A percentile compares a stretch with the other conserved stretches of the same genome.
phyloP scores from a whole-genome alignment of 1,139 yeast genomes.

The Pichia sp. region DNA sequence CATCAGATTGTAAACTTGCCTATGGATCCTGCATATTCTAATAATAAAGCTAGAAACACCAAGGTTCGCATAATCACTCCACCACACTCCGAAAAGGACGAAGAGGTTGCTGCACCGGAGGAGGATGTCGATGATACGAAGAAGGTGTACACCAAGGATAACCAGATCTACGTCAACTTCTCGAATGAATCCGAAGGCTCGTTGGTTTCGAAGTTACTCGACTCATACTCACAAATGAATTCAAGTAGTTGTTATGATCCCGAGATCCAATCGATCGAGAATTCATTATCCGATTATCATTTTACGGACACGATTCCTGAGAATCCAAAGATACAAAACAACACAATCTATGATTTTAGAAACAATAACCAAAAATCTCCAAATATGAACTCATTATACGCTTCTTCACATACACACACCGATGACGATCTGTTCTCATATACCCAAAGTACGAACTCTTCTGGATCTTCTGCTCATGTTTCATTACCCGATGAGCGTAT shows the following conservation, averaged over 20 bases:
- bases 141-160: constrained; percentile 1
- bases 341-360: not conserved
- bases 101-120: no score
- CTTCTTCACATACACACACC: constrained; percentile 1
- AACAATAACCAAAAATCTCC: not conserved
- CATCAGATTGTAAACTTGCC: no score
- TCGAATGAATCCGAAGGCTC: constrained; percentile 10
- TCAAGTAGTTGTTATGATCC: not conserved
- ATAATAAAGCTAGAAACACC: no score
- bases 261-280: not conserved
- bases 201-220: constrained; percentile 7
- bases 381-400: constrained; percentile 1
- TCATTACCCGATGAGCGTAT: not conserved
- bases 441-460: constrained; percentile 2
- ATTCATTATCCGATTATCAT: no score
- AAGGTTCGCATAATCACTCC: no score
- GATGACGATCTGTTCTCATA: constrained; percentile 13
- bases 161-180: constrained; percentile 9
- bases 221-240: constrained; percentile 9
- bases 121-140: not conserved
- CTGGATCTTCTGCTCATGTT: constrained; percentile 4
- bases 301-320: not conserved
- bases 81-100: no score
- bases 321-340: not conserved
- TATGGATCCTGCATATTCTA: no score